These are phyloP conservation scores for Oryza officinalis DNA, from an alignment of 176 grass and related monocot species.

Conservation along the genomic window DNA sequence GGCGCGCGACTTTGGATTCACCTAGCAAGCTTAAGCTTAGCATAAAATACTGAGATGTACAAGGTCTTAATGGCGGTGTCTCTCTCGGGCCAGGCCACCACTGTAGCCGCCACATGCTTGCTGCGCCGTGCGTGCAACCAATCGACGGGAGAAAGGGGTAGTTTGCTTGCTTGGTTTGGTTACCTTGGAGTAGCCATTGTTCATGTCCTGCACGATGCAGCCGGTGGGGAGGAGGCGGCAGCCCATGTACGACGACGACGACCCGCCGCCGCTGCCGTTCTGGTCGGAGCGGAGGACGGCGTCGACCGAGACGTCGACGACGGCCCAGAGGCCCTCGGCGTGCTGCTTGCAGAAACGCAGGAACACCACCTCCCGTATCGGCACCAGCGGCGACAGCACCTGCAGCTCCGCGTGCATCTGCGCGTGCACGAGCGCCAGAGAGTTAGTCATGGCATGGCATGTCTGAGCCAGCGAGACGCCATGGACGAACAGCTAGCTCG, in stretches of 20 bases:
- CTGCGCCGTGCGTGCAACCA: slow-evolving; percentile 30
- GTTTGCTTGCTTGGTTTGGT: neutral
- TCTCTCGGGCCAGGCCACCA: neutral
- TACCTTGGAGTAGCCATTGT: slow-evolving; percentile 81
- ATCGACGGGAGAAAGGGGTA: no score
- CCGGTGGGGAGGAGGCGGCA: slow-evolving; percentile 70
- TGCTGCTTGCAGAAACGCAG: slow-evolving; percentile 95
- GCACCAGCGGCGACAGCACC: slow-evolving; percentile 91
- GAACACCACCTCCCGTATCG: slow-evolving; percentile 67
- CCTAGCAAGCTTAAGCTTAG: neutral
- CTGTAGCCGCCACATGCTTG: slow-evolving; percentile 43
- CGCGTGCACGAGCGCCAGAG: neutral
- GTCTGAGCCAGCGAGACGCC: neutral
- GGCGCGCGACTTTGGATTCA: neutral
- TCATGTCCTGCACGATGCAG: slow-evolving; percentile 69
- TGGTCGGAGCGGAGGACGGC: slow-evolving; percentile 19
- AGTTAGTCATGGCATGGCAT: no score
- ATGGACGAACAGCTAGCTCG: neutral
- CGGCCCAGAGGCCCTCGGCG: slow-evolving; percentile 71
- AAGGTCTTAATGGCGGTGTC: slow-evolving; percentile 25
- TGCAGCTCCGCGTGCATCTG: slow-evolving; percentile 95
- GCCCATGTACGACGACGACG: slow-evolving; percentile 43
- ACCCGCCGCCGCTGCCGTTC: slow-evolving; percentile 9
- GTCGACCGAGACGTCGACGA: slow-evolving; percentile 90
- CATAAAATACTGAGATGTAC: slow-evolving; percentile 51